Percentiles rank a stretch among this genome's conserved stretches.
phyloP scores from a whole-genome alignment of 495 filamentous ascomycete genomes.

The Talaromyces trachyspermus region DNA sequence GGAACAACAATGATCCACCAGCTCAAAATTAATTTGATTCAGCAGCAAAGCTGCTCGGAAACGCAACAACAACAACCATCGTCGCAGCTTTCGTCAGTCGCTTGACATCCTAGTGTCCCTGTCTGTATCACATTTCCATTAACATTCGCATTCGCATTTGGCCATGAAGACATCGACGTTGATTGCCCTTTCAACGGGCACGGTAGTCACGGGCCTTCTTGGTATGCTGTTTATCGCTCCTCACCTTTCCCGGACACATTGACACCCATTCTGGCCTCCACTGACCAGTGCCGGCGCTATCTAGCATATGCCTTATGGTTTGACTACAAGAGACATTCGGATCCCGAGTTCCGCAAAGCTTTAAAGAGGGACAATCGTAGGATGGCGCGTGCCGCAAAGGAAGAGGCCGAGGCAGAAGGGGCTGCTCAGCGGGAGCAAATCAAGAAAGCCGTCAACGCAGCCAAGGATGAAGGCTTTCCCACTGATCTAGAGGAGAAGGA shows the following conservation, averaged over 20 bases:
- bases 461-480: conserved; percentile 87
- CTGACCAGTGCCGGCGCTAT: conserved; percentile 9
- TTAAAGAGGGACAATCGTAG: conserved; percentile 76
- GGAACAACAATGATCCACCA: conserved; percentile 36
- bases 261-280: neutral
- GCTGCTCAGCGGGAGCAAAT: conserved; percentile 65
- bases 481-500: conserved; percentile 85
- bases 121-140: too few species aligned
- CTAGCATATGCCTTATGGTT: conserved; percentile 83
- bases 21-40: conserved; percentile 30
- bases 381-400: conserved; percentile 67
- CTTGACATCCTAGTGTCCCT: too few species aligned
- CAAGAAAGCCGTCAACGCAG: conserved; percentile 61
- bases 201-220: conserved; percentile 64
- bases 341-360: conserved; percentile 77
- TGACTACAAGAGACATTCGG: conserved; percentile 82
- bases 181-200: conserved; percentile 65
- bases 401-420: conserved; percentile 60
- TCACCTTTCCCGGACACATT: conserved; percentile 1
- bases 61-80: conserved; percentile 8
- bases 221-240: conserved; percentile 59
- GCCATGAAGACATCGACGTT: conserved; percentile 62
- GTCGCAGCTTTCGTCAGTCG: neutral
- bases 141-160: conserved; percentile 18
- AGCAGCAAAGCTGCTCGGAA: conserved; percentile 11